phyloP scores from a whole-genome alignment of 371 early-diverging fungal genomes.

The Funneliformis caledonium region DNA sequence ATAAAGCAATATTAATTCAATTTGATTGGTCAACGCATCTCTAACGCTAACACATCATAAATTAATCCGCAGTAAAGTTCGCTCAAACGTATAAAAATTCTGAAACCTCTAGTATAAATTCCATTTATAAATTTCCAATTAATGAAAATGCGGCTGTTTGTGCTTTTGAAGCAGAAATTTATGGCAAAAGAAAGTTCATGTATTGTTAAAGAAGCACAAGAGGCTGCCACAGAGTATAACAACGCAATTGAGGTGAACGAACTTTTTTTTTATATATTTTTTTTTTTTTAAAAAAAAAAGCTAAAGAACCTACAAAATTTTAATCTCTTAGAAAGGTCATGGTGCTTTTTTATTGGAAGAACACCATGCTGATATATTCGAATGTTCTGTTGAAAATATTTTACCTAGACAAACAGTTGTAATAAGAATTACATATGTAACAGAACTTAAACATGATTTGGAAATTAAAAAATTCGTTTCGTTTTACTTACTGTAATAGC shows the following conservation, averaged over 20 bases:
- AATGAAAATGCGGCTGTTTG: slow-evolving; percentile 39
- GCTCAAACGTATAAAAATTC: slow-evolving; percentile 43
- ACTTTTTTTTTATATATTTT: not conserved
- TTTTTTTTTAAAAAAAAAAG: not conserved
- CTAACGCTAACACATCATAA: not conserved
- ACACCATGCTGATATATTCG: slow-evolving; percentile 48
- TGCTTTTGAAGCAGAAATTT: slow-evolving; percentile 42
- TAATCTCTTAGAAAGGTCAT: slow-evolving; percentile 38
- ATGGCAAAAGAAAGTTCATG: slow-evolving; percentile 18
- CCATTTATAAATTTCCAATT: slow-evolving; percentile 49
- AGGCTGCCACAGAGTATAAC: slow-evolving; percentile 16
- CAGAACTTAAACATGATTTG: slow-evolving; percentile 51
- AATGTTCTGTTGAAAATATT: slow-evolving; percentile 50
- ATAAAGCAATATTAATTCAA: not conserved
- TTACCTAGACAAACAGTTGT: slow-evolving; percentile 36
- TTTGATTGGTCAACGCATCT: not conserved
- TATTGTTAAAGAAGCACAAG: slow-evolving; percentile 23
- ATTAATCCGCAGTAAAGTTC: slow-evolving; percentile 40
- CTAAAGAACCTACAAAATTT: not conserved
- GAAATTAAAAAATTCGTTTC: slow-evolving; percentile 51
- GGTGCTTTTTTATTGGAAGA: slow-evolving; percentile 48
- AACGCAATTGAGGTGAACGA: not conserved
- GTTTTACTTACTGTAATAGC: slow-evolving; percentile 47
- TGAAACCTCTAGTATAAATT: slow-evolving; percentile 31
- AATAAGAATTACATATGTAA: slow-evolving; percentile 50